phyloP scores from a whole-genome alignment of 176 grass and related monocot genomes.

The Oryza australiensis region DNA sequence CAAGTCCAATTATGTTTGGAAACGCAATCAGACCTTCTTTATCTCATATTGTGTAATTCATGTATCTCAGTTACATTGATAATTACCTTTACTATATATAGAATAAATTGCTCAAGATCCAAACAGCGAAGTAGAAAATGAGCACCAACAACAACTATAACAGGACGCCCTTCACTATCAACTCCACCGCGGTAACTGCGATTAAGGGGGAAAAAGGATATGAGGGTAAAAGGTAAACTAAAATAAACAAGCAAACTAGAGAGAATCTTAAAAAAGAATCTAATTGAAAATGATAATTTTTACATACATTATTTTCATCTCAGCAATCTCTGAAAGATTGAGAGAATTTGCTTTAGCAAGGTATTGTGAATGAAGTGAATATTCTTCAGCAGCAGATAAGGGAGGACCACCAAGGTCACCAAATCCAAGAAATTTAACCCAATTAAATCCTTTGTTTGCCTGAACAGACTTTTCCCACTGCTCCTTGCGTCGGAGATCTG shows the following conservation, averaged over 20 bases:
- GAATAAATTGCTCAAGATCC: constrained; percentile 86
- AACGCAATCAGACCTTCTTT: not conserved
- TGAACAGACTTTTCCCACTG: constrained; percentile 79
- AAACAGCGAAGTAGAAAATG: constrained; percentile 97
- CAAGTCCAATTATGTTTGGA: not conserved
- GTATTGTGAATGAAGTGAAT: constrained; percentile 95
- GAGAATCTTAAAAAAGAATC: not conserved
- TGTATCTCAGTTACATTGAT: not conserved
- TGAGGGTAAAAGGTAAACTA: not conserved
- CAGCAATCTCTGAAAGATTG: constrained; percentile 93
- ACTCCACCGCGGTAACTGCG: constrained; percentile 86
- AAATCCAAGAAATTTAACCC: constrained; percentile 83
- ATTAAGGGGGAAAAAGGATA: not conserved
- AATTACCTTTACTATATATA: constrained; percentile 87
- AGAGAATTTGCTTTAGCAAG: constrained; percentile 95
- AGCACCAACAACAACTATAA: constrained; percentile 94
- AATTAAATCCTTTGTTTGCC: constrained; percentile 89
- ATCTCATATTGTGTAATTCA: not conserved
- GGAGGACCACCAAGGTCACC: constrained; percentile 80
- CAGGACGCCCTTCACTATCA: constrained; percentile 78
- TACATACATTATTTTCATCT: constrained; percentile 98
- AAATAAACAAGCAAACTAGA: not conserved
- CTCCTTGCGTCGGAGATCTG: constrained; percentile 71
- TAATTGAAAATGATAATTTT: not conserved
- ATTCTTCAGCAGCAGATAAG: constrained; percentile 94